Evolutionary conservation across 176 grass and related monocot species (phyloP), one percentile per base, ranked within the genome.

Genomic region (Oryza brachyantha): DNA sequence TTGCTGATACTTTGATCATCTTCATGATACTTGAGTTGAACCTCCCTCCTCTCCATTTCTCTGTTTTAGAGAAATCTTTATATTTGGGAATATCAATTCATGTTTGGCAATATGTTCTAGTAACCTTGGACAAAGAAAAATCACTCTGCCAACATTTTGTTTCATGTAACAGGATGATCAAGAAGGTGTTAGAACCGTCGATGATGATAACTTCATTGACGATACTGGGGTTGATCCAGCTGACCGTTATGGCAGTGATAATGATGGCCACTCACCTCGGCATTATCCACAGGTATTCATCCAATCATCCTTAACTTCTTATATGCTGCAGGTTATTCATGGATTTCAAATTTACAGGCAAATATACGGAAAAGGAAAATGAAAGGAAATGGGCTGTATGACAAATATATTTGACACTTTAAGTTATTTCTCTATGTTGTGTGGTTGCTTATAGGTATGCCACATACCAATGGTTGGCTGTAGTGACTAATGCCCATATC

Each of bases 171-270:
- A 99, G 92, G 93, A 99, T 93, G 96, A 99, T n/a, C 90, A 95
- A 87, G 96, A 99, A 81, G 96, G 92, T 46, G 73, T 84, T 38
- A 87, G 90, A 87, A 99, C 87, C 34, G 3, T 93, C 66, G 96
- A 99, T 24, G 96, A 99, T 84, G 96, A 99, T 86, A 91, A 94
- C 39, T 99, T 99, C 68, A 99, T 99, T 28, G 96, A 98, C 87
- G 92, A 98, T 58, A 94, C 17, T 40, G 96, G 96, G 31, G 90
- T 95, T 70, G 96, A 98, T 61, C 90, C 92, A 80, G 86, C 85
- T 73, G 87, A 92, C 79, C 91, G 92, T 61, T 94, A 90, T 88
- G 95, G 78, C 35, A 97, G 92, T 55, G 95, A 97, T 69, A 92
- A 97, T 81, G 92, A 85, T 52, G 81, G 76, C 40, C 77, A 76